phyloP scores from a whole-genome alignment of 1,139 yeast genomes.

The Meyerozyma elateridarum region DNA sequence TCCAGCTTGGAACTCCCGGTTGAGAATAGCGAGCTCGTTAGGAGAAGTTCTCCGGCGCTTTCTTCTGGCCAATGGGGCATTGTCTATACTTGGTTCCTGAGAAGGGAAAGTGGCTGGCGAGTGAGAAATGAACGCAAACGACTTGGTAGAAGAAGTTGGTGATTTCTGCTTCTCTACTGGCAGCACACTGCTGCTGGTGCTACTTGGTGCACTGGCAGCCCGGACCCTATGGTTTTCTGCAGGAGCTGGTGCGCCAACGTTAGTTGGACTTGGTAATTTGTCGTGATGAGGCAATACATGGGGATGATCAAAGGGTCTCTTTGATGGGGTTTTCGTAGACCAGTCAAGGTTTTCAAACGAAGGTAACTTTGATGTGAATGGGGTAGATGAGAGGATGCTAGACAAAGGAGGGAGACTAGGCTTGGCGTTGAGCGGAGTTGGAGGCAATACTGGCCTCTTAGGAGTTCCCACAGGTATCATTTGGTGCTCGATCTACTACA shows the following conservation, averaged over 20 bases:
- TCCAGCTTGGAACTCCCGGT: slow-evolving; percentile 70
- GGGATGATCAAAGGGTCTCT: neutral
- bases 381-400: slow-evolving; percentile 23
- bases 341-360: slow-evolving; percentile 19
- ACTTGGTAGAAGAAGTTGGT: slow-evolving; percentile 22
- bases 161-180: slow-evolving; percentile 4
- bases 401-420: slow-evolving; percentile 42
- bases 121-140: slow-evolving; percentile 88
- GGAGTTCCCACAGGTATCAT: slow-evolving; percentile 18
- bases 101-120: slow-evolving; percentile 82
- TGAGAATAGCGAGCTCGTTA: slow-evolving; percentile 72
- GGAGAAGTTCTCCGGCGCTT: slow-evolving; percentile 95
- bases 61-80: slow-evolving; percentile 85
- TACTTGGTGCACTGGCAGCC: slow-evolving; percentile 1
- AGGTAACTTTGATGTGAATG: slow-evolving; percentile 19
- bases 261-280: slow-evolving; percentile 5
- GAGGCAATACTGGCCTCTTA: slow-evolving; percentile 26
- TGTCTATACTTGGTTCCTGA: slow-evolving; percentile 82
- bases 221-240: slow-evolving; percentile 5
- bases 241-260: slow-evolving; percentile 1
- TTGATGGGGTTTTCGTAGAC: slow-evolving; percentile 13
- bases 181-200: neutral
- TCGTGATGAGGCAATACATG: slow-evolving; percentile 1
- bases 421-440: slow-evolving; percentile 20
- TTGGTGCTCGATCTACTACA: too few relatives aligned